Evolutionary conservation across 2,329 filamentous ascomycete genomes (phyloP).

Genomic region (Seiridium cupressi): DNA sequence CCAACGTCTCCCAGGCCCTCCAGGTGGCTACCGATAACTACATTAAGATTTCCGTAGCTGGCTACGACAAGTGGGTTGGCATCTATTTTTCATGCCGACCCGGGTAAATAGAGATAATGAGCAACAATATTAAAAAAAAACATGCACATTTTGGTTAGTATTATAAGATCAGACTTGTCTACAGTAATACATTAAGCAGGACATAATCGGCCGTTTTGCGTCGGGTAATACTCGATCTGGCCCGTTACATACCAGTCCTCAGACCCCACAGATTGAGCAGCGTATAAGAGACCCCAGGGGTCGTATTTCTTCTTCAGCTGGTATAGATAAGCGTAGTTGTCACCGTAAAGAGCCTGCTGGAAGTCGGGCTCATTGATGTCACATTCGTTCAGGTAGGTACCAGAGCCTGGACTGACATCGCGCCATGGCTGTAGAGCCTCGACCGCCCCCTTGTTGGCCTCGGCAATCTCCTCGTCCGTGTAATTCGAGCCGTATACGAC

Average conservation of each 20-base stretch:
- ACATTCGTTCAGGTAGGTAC: conserved; percentile 35
- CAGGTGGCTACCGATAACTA: no score
- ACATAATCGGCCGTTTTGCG: background rate
- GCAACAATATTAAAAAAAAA: no score
- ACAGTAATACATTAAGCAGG: background rate
- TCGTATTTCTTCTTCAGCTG: conserved; percentile 40
- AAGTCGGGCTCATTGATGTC: conserved; percentile 31
- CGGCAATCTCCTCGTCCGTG: background rate
- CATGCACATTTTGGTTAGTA: background rate
- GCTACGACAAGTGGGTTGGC: no score
- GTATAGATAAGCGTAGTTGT: conserved; percentile 28
- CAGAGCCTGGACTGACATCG: conserved; percentile 12
- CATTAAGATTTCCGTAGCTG: no score
- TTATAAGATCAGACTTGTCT: background rate
- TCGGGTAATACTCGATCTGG: background rate
- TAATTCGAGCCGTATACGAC: background rate
- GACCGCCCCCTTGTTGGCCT: background rate
- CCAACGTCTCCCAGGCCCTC: no score
- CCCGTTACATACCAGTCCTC: background rate
- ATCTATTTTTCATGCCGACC: no score
- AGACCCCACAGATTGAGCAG: background rate
- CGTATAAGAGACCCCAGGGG: conserved; percentile 13
- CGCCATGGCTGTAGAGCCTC: background rate
- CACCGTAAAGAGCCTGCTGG: conserved; percentile 30
- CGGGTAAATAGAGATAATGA: no score